Conservation (phyloP, 2,329 filamentous ascomycete species). For the Colletotrichum liriopes region DNA sequence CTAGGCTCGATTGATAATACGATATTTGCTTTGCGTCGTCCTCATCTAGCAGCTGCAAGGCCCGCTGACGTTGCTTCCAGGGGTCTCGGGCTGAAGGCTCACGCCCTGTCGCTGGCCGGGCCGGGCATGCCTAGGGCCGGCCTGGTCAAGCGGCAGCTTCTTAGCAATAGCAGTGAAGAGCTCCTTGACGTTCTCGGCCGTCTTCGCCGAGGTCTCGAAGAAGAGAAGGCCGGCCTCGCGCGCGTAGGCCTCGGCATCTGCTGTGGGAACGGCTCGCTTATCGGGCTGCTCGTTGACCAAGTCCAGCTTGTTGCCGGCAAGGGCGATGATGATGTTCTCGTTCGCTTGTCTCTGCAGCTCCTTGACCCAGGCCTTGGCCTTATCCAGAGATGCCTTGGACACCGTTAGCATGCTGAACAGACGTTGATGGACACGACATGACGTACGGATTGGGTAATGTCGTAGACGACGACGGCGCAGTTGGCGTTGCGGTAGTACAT, state of each 20-base stretch:
- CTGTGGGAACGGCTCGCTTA: slow-evolving; percentile 91
- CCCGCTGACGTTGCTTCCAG: slow-evolving; percentile 70
- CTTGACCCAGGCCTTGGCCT: slow-evolving; percentile 99
- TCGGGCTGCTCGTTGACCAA: slow-evolving; percentile 94
- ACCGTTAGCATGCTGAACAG: slow-evolving; percentile 46
- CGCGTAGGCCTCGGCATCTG: slow-evolving; percentile 95
- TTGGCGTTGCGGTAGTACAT: slow-evolving; percentile 99
- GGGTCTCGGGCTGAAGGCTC: slow-evolving; percentile 69
- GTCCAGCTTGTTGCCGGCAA: slow-evolving; percentile 98
- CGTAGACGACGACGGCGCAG: slow-evolving; percentile 98
- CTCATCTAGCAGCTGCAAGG: slow-evolving; percentile 69
- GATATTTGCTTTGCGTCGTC: slow-evolving; percentile 40
- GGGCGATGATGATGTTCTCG: slow-evolving; percentile 99
- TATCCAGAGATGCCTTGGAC: slow-evolving; percentile 90
- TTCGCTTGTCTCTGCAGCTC: slow-evolving; percentile 98
- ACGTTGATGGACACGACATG: not conserved
- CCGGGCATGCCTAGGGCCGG: slow-evolving; percentile 88
- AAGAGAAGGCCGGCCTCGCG: slow-evolving; percentile 94
- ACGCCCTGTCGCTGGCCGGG: slow-evolving; percentile 73
- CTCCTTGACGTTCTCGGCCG: slow-evolving; percentile 94
- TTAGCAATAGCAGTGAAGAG: slow-evolving; percentile 98
- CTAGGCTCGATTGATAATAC: slow-evolving; percentile 6
- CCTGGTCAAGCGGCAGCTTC: slow-evolving; percentile 97
- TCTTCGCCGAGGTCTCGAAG: slow-evolving; percentile 99
- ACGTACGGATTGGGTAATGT: slow-evolving; percentile 98